phyloP scores from a whole-genome alignment of 148 eudicot genomes.

The Drosera capensis region DNA sequence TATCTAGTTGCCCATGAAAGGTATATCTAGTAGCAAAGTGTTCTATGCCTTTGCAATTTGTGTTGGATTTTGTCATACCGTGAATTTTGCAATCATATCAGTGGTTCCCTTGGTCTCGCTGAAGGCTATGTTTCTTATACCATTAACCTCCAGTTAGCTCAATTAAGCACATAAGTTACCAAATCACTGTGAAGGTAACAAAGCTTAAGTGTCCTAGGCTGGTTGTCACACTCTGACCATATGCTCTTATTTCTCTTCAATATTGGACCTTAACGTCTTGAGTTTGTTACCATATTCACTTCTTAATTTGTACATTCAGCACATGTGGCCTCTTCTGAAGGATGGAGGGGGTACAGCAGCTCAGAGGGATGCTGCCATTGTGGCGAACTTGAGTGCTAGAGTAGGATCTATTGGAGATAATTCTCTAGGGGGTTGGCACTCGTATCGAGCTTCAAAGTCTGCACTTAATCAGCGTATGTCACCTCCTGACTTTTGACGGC shows the following conservation, averaged over 20 bases:
- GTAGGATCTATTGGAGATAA: slow-evolving; percentile 94
- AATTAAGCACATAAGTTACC: too few relatives aligned
- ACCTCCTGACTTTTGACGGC: background rate
- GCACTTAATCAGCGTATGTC: slow-evolving; percentile 77
- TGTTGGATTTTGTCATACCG: too few relatives aligned
- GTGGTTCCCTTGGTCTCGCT: too few relatives aligned
- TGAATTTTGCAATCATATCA: too few relatives aligned
- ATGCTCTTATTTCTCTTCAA: background rate
- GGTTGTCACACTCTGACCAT: too few relatives aligned
- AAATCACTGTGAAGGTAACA: too few relatives aligned
- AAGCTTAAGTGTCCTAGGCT: too few relatives aligned
- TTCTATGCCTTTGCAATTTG: too few relatives aligned
- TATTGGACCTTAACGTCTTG: background rate
- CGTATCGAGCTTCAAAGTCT: slow-evolving; percentile 86
- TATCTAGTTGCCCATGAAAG: too few relatives aligned
- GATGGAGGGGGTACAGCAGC: slow-evolving; percentile 52
- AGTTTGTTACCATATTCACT: background rate
- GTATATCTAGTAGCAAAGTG: too few relatives aligned
- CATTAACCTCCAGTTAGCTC: too few relatives aligned
- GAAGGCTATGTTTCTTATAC: too few relatives aligned
- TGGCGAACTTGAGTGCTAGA: slow-evolving; percentile 88
- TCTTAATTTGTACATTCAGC: slow-evolving; percentile 29
- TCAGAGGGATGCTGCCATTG: slow-evolving; percentile 48
- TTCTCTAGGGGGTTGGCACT: slow-evolving; percentile 87
- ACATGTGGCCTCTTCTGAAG: slow-evolving; percentile 91